Percentiles rank a stretch among this genome's conserved stretches.
Conservation (phyloP, 1,284 basidiomycete genomes). For the Trametes hirsuta region DNA sequence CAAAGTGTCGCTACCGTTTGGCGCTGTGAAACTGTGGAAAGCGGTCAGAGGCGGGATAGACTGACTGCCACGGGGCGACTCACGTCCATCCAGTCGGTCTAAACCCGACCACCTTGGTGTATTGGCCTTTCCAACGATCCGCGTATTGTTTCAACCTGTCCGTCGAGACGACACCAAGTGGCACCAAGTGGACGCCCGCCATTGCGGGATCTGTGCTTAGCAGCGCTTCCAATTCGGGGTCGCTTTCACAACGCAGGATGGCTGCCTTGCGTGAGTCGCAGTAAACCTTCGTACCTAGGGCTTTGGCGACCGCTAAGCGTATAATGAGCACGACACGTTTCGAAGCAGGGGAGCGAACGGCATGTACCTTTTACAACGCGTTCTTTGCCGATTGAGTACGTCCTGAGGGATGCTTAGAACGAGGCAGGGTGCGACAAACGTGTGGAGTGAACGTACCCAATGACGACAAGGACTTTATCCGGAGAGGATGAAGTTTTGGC, state of each 20-base stretch:
- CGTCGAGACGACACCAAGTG: constrained; percentile 76
- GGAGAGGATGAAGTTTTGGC: constrained; percentile 11
- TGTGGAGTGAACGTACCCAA: constrained; percentile 65
- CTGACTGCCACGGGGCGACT: constrained; percentile 33
- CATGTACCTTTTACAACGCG: constrained; percentile 87
- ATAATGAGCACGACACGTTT: background rate
- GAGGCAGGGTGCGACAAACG: background rate
- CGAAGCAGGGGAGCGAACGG: background rate
- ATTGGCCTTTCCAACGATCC: constrained; percentile 74
- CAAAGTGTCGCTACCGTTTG: constrained; percentile 64
- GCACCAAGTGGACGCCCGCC: constrained; percentile 87
- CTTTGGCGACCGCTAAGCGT: constrained; percentile 77
- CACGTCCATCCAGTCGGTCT: constrained; percentile 95
- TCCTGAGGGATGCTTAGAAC: constrained; percentile 47
- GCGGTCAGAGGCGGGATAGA: no score
- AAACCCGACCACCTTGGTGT: constrained; percentile 80
- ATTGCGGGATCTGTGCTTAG: constrained; percentile 78
- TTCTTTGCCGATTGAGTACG: constrained; percentile 98
- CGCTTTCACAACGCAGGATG: constrained; percentile 81
- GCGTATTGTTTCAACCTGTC: constrained; percentile 84
- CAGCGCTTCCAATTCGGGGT: constrained; percentile 80
- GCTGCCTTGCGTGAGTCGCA: constrained; percentile 84
- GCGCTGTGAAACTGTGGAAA: constrained; percentile 65
- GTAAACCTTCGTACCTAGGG: constrained; percentile 85
- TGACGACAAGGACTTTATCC: constrained; percentile 68